These are phyloP conservation scores for Chlamydomonas sphaeroides DNA, from an alignment of 139 green algal genomes.

Conservation along the genomic window DNA sequence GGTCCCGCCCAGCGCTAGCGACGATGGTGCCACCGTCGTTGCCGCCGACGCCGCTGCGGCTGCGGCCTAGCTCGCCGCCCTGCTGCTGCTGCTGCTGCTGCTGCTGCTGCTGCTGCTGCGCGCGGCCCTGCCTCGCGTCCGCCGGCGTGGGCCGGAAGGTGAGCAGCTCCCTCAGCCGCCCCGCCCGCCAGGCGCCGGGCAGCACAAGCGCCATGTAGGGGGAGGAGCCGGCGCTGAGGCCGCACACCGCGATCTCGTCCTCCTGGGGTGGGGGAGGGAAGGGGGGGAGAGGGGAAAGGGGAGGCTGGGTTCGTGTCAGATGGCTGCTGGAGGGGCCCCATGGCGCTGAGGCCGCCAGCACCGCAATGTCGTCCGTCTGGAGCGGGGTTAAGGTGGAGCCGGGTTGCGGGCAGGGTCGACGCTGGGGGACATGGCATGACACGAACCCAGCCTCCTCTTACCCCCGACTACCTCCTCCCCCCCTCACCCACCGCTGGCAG, in stretches of 20 bases:
- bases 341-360: no score
- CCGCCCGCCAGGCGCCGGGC: conserved; percentile 39
- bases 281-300: background rate
- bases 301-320: no score
- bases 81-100: background rate
- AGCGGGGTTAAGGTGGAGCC: no score
- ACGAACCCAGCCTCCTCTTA: no score
- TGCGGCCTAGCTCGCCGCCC: no score
- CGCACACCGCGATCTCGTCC: conserved; percentile 73
- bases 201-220: conserved; percentile 73
- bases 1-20: no score
- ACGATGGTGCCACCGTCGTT: no score
- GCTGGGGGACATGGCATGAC: no score
- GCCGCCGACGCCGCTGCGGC: background rate
- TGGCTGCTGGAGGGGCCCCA: no score
- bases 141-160: no score
- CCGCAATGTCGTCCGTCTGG: no score
- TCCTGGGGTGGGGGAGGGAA: conserved; percentile 52
- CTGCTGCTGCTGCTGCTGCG: background rate
- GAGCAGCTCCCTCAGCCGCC: conserved; percentile 21
- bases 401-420: no score
- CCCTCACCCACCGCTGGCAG: conserved; percentile 45
- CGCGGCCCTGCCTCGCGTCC: background rate
- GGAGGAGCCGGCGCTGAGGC: conserved; percentile 60
- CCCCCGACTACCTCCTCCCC: background rate